Conservation (phyloP, 768 basidiomycete species). For the Trametes coccinea region DNA sequence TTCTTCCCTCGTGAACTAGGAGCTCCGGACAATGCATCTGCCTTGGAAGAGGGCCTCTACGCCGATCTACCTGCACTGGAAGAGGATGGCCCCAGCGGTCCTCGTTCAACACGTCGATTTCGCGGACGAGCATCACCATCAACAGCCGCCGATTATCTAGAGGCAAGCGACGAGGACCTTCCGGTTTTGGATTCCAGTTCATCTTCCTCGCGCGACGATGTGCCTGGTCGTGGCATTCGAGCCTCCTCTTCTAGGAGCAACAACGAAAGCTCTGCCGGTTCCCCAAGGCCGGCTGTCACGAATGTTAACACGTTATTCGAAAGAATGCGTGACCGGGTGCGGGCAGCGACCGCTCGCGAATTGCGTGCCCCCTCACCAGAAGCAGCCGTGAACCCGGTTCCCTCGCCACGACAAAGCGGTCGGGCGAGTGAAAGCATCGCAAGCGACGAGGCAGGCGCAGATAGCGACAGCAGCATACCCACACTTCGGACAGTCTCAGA, state of each 20-base stretch:
- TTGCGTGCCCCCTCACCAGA: background rate
- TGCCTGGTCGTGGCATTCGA: too few species aligned
- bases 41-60: background rate
- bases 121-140: too few species aligned
- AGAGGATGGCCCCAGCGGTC: background rate
- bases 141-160: too few species aligned
- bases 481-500: conserved; percentile 28
- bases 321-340: too few species aligned
- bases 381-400: background rate
- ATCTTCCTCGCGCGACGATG: too few species aligned
- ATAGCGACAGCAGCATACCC: conserved; percentile 26
- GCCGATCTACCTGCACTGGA: conserved; percentile 17
- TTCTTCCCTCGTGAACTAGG: background rate
- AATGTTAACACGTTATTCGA: too few species aligned
- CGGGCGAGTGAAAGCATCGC: background rate
- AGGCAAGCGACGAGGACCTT: too few species aligned
- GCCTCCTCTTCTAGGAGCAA: too few species aligned
- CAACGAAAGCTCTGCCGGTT: too few species aligned
- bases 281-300: too few species aligned
- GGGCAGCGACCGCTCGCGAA: too few species aligned
- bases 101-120: background rate
- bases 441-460: background rate
- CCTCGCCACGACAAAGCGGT: background rate
- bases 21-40: background rate
- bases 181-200: too few species aligned